These are phyloP conservation scores for Tricholoma bakamatsutake DNA, from an alignment of 768 basidiomycete species.

Conservation along the genomic window DNA sequence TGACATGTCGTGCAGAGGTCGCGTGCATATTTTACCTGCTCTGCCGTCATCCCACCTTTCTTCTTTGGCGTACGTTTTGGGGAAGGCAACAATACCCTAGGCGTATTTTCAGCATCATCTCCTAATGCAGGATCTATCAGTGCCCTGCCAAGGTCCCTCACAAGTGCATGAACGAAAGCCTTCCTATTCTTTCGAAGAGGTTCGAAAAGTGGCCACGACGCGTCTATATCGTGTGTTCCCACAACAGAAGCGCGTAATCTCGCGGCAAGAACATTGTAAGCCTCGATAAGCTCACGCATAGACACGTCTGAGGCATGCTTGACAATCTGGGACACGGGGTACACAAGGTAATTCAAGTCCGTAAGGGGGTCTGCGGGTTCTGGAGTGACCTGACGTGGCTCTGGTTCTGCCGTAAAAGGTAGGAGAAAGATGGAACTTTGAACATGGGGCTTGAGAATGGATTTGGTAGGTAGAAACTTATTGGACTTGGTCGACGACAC, in stretches of 20 bases:
- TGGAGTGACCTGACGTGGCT: conserved; percentile 62
- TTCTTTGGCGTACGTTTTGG: conserved; percentile 63
- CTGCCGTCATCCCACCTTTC: conserved; percentile 67
- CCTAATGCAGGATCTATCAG: conserved; percentile 47
- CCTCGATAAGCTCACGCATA: conserved; percentile 60
- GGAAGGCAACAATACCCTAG: conserved; percentile 48
- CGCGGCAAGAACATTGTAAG: conserved; percentile 63
- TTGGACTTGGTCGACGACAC: conserved; percentile 28
- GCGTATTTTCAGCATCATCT: conserved; percentile 12
- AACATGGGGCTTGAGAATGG: conserved; percentile 63
- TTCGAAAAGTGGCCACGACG: conserved; percentile 68
- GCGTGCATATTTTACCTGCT: conserved; percentile 72
- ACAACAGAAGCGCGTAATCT: conserved; percentile 49
- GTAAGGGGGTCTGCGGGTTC: conserved; percentile 66
- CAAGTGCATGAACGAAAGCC: conserved; percentile 50
- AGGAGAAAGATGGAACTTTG: conserved; percentile 24
- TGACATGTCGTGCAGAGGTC: conserved; percentile 74
- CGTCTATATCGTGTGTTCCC: conserved; percentile 44
- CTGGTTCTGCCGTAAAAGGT: conserved; percentile 30
- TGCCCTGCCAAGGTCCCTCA: conserved; percentile 63
- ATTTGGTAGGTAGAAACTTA: conserved; percentile 45
- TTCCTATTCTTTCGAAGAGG: conserved; percentile 53
- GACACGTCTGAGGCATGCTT: conserved; percentile 32
- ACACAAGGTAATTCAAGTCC: conserved; percentile 58
- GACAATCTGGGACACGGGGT: conserved; percentile 57